These are phyloP conservation scores for Calonectria pseudoturangicola DNA, from an alignment of 2,329 filamentous ascomycete genomes.

Conservation along the genomic window DNA sequence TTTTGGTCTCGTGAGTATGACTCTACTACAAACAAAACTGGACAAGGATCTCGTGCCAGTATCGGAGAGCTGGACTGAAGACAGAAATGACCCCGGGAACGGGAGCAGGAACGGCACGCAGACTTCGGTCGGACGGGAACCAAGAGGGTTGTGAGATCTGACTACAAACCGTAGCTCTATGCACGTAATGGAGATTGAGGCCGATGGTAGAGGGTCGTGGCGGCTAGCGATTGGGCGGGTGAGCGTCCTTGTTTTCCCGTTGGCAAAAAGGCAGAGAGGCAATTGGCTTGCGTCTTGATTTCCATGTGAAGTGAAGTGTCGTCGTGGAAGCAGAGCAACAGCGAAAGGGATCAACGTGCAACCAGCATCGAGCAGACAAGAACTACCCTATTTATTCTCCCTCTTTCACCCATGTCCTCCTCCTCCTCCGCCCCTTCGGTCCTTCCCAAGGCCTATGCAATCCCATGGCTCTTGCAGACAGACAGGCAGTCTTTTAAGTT, in stretches of 20 bases:
- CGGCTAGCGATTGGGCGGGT: conserved; percentile 1
- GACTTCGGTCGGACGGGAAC: conserved; percentile 32
- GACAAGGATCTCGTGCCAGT: conserved; percentile 27
- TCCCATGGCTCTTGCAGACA: conserved; percentile 5
- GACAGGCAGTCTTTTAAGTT: conserved; percentile 13
- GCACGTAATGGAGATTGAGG: conserved; percentile 15
- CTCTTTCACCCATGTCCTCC: conserved; percentile 10
- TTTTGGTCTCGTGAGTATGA: background rate
- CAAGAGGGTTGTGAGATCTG: conserved; percentile 15
- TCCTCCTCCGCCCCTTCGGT: background rate
- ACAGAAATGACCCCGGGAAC: conserved; percentile 22
- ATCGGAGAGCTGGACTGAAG: background rate
- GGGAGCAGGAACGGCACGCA: conserved; percentile 24
- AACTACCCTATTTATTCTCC: background rate
- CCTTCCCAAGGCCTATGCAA: background rate
- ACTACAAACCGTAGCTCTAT: background rate
- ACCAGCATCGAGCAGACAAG: background rate
- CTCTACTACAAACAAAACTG: conserved; percentile 14
- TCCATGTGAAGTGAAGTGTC: conserved; percentile 7
- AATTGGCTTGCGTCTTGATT: conserved; percentile 1
- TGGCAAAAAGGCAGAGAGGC: background rate
- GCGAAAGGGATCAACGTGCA: background rate
- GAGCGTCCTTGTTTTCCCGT: conserved; percentile 7
- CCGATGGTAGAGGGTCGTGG: conserved; percentile 19
- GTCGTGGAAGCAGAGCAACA: background rate